These are phyloP conservation scores for Tephrocybe sp. DNA, from an alignment of 768 basidiomycete species.

Conservation along the genomic window DNA sequence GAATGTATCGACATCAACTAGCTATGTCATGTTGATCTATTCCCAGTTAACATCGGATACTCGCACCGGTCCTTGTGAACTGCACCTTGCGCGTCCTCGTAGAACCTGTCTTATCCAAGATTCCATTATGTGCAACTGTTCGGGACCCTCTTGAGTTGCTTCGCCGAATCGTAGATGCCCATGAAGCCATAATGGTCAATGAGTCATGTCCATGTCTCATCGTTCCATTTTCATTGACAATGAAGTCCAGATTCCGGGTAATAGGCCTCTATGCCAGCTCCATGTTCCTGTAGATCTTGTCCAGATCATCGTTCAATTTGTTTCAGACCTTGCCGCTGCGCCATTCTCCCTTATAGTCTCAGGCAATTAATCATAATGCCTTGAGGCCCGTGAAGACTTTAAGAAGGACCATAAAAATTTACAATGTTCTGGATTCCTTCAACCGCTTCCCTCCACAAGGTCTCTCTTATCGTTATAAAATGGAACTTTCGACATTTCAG, in stretches of 20 bases:
- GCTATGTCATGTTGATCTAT: background rate
- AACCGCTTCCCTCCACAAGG: background rate
- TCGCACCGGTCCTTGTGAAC: background rate
- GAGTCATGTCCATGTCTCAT: background rate
- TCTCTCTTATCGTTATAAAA: slow-evolving; percentile 1
- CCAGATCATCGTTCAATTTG: slow-evolving; percentile 14
- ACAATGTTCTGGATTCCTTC: background rate
- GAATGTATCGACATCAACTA: slow-evolving; percentile 11
- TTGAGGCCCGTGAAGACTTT: slow-evolving; percentile 14
- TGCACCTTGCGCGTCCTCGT: too few relatives aligned
- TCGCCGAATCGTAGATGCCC: background rate
- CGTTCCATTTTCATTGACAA: background rate
- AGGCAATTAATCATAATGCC: slow-evolving; percentile 18
- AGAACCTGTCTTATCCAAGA: background rate
- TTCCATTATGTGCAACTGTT: slow-evolving; percentile 1
- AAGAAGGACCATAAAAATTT: slow-evolving; percentile 5
- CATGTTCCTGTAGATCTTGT: slow-evolving; percentile 10
- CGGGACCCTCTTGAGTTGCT: background rate
- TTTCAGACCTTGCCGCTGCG: slow-evolving; percentile 11
- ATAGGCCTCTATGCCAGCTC: background rate
- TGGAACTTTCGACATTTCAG: slow-evolving; percentile 11
- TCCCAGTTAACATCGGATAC: background rate
- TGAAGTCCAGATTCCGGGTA: background rate
- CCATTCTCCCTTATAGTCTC: slow-evolving; percentile 13
- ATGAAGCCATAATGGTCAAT: background rate